Base-by-base conservation (phyloP, 305 asterid species). In the Solanum hybrid region DNA sequence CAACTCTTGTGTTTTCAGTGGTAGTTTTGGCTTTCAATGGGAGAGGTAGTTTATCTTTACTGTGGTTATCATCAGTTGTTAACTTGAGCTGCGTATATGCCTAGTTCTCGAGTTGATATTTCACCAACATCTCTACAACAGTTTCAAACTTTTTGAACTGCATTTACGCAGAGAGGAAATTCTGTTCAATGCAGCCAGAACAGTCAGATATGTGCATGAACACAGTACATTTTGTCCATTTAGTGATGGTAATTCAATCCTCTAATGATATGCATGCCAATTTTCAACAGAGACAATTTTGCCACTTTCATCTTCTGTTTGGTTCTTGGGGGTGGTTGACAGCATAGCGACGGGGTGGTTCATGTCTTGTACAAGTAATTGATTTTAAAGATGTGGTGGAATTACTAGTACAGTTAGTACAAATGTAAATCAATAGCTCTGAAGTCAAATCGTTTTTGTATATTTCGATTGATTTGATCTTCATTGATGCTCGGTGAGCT, bases 401-500 rank as follows among this genome's bases (percentile, higher is more conserved):
- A 51, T 26, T 12, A 20, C 7, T 33, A 61, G 89, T 86, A 29
- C 22, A 84, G 31, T 51, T 51, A 3, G 20, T 15, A 86, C 78
- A 86, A n/a, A 86, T 86, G 89, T 86, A 86, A 61, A 57, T 86
- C 89, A 61, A 61, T 57, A 61, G 89, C 89, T 61, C 51, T 61
- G 88, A 86, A 45, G 26, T 61, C 72, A 3, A n/a, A n/a, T n/a
- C n/a, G n/a, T 32, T 32, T 45, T 61, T 86, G 78, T 86, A 86
- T 86, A 86, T 61, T 61, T 12, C 1, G 33, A 61, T 33, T 22
- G 5, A 33, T 86, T 72, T 85, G 77, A 22, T 61, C 32, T 85
- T 61, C 32, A 22, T 85, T 61, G 45, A 20, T 31, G 77, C 77
- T 61, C 13, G 14, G 31, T 31, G 88, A 85, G 12, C 76, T 85